phyloP scores from a whole-genome alignment of 352 stramenopile genomes.

The Lagenidium sp. region DNA sequence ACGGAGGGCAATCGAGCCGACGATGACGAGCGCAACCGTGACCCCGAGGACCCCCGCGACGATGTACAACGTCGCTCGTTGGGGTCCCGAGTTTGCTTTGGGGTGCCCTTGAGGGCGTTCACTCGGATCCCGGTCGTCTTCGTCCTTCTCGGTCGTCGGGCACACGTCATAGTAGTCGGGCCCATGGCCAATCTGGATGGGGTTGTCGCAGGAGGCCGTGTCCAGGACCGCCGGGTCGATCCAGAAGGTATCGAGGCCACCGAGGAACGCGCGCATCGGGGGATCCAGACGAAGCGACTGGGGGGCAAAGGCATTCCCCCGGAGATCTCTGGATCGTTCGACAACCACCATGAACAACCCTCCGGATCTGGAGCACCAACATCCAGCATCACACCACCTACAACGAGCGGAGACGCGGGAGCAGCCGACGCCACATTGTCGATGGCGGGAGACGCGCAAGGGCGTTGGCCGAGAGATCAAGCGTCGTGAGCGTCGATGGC shows the following conservation, averaged over 20 bases:
- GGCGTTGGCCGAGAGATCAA: slow-evolving; percentile 9
- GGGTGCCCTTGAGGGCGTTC: not conserved
- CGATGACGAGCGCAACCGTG: slow-evolving; percentile 5
- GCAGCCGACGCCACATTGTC: slow-evolving; percentile 7
- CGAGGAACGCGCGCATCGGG: slow-evolving; percentile 8
- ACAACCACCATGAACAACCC: too few species aligned
- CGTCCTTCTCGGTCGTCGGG: not conserved
- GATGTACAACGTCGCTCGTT: slow-evolving; percentile 10
- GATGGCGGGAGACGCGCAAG: slow-evolving; percentile 3
- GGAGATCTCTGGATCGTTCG: slow-evolving; percentile 9
- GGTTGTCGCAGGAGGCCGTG: not conserved
- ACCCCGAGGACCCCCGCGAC: slow-evolving; percentile 7
- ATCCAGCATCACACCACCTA: not conserved
- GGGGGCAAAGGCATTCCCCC: slow-evolving; percentile 3
- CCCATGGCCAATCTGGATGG: slow-evolving; percentile 5
- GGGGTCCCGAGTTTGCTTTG: slow-evolving; percentile 1
- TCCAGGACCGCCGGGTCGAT: slow-evolving; percentile 6
- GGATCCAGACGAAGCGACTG: slow-evolving; percentile 1
- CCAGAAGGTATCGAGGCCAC: not conserved
- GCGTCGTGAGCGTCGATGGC: slow-evolving; percentile 1
- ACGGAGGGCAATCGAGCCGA: slow-evolving; percentile 1
- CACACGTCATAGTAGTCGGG: too few species aligned
- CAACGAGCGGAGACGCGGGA: not conserved
- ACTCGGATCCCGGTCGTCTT: not conserved
- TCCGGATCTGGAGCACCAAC: not conserved